Percentiles rank a stretch among this genome's conserved stretches.
Conservation (phyloP, 2,329 filamentous ascomycete genomes). For the Cercospora citrullina region DNA sequence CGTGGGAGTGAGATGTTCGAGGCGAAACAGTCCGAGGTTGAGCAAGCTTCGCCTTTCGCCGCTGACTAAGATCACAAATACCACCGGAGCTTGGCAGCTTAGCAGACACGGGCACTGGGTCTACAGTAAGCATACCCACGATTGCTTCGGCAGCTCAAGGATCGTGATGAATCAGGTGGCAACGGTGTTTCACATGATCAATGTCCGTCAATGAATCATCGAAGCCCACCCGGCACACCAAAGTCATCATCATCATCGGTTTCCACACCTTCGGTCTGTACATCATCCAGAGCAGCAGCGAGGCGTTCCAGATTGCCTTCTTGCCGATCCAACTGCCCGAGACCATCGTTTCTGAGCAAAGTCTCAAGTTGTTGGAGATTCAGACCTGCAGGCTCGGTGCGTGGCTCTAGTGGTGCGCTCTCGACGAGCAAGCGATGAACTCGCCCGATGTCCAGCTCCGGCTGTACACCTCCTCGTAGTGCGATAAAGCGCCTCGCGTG, state of each 20-base stretch:
- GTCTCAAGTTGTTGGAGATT: background rate
- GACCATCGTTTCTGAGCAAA: background rate
- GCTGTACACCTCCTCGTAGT: conserved; percentile 11
- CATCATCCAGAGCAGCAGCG: background rate
- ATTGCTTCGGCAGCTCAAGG: too few species aligned
- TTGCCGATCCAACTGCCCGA: background rate
- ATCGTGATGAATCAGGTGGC: too few species aligned
- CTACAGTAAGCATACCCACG: too few species aligned
- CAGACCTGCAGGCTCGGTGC: background rate
- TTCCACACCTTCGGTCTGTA: background rate
- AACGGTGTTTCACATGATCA: too few species aligned
- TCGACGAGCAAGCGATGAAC: background rate
- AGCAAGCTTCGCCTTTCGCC: background rate
- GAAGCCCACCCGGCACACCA: background rate
- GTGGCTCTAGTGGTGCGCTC: background rate
- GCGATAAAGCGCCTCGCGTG: conserved; percentile 11
- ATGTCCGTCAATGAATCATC: background rate
- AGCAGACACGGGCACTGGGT: too few species aligned
- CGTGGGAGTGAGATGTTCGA: too few species aligned
- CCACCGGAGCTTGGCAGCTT: background rate
- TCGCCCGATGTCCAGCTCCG: conserved; percentile 4
- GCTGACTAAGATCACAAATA: background rate
- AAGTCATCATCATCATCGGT: background rate
- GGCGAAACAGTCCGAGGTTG: too few species aligned
- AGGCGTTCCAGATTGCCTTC: background rate